Conservation (phyloP, 352 stramenopile species). For the Phytophthora pluvialis region DNA sequence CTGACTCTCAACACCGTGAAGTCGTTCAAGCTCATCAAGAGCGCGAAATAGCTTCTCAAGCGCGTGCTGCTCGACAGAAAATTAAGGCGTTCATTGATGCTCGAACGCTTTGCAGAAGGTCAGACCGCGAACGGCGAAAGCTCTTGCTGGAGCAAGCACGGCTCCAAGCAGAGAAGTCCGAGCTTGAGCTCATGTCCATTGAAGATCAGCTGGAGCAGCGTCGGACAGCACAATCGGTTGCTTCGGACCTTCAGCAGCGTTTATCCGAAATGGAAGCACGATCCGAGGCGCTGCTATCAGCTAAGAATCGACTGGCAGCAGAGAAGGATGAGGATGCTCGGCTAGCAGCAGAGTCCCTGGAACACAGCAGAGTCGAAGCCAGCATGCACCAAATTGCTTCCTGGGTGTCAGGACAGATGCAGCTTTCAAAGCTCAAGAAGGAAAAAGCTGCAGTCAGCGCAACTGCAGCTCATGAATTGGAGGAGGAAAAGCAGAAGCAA, state of each 20-base stretch:
- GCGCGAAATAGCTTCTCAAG: slow-evolving; percentile 17
- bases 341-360: slow-evolving; percentile 15
- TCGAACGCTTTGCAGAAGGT: slow-evolving; percentile 18
- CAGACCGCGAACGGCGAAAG: slow-evolving; percentile 15
- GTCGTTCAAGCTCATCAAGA: slow-evolving; percentile 25
- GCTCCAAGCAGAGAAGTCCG: slow-evolving; percentile 40
- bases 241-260: slow-evolving; percentile 18
- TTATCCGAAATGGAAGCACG: slow-evolving; percentile 35
- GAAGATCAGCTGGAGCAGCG: slow-evolving; percentile 44
- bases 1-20: slow-evolving; percentile 15
- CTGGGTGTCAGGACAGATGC: slow-evolving; percentile 46
- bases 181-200: slow-evolving; percentile 45
- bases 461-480: slow-evolving; percentile 23
- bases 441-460: slow-evolving; percentile 21
- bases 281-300: slow-evolving; percentile 19
- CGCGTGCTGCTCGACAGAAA: slow-evolving; percentile 31
- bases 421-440: slow-evolving; percentile 37
- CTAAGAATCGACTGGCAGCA: slow-evolving; percentile 25
- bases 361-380: slow-evolving; percentile 27
- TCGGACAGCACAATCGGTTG: slow-evolving; percentile 13
- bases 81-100: slow-evolving; percentile 51
- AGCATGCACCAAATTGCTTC: slow-evolving; percentile 37
- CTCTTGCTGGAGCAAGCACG: slow-evolving; percentile 20
- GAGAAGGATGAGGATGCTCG: slow-evolving; percentile 35
- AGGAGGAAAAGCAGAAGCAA: slow-evolving; percentile 32